Percentiles rank a stretch among this genome's conserved stretches.
These are phyloP conservation scores for Raddia guianensis DNA, from an alignment of 176 grass and related monocot genomes.

Conservation along the genomic window DNA sequence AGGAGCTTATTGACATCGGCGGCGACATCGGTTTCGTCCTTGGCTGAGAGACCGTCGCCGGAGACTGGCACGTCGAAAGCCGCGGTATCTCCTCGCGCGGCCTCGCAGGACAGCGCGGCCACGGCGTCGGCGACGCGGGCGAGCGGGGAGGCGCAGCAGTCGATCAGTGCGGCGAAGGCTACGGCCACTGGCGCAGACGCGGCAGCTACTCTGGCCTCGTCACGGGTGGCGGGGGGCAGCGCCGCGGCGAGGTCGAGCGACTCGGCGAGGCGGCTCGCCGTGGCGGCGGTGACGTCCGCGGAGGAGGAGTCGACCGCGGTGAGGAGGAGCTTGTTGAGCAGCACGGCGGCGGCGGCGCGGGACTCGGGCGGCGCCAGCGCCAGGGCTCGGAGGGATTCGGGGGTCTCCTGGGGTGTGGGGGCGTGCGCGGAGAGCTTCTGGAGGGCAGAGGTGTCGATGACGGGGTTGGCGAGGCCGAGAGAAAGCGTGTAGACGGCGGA, in stretches of 20 bases:
- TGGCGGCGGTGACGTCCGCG: slow-evolving; percentile 44
- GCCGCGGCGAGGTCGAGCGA: slow-evolving; percentile 50
- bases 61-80: slow-evolving; percentile 75
- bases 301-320: slow-evolving; percentile 51
- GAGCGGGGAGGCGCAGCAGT: slow-evolving; percentile 78
- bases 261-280: slow-evolving; percentile 47
- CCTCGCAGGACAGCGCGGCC: slow-evolving; percentile 84
- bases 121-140: slow-evolving; percentile 72
- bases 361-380: slow-evolving; percentile 44
- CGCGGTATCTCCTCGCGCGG: slow-evolving; percentile 56
- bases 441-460: slow-evolving; percentile 71
- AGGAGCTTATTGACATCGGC: slow-evolving; percentile 75
- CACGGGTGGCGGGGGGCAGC: slow-evolving; percentile 42
- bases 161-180: slow-evolving; percentile 64
- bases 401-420: slow-evolving; percentile 39
- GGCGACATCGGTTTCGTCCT: slow-evolving; percentile 86
- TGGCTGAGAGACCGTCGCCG: slow-evolving; percentile 76
- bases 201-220: slow-evolving; percentile 62
- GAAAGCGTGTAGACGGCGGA: slow-evolving; percentile 62
- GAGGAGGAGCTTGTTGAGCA: slow-evolving; percentile 84
- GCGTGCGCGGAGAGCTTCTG: slow-evolving; percentile 60
- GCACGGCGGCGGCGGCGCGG: slow-evolving; percentile 64
- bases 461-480: slow-evolving; percentile 35
- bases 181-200: slow-evolving; percentile 55
- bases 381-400: slow-evolving; percentile 1